phyloP scores from a whole-genome alignment of 495 filamentous ascomycete species.

The Penicillium paradoxum region DNA sequence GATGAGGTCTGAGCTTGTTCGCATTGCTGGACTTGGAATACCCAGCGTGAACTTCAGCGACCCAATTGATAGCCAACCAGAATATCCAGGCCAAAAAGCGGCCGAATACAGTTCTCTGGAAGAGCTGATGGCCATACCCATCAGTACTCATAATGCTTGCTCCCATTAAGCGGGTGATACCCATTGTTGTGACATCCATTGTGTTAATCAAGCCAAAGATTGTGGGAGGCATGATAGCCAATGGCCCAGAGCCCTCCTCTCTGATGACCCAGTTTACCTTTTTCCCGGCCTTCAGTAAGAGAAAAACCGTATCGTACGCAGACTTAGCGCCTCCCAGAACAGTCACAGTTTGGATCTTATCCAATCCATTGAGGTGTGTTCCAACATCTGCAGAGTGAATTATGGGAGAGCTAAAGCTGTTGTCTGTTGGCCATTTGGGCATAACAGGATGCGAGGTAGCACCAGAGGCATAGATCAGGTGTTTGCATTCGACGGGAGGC shows the following conservation, averaged over 20 bases:
- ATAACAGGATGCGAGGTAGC: neutral
- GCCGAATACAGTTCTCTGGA: slow-evolving; percentile 1
- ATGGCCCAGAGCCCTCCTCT: slow-evolving; percentile 55
- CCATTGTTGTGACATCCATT: slow-evolving; percentile 3
- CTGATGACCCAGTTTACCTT: slow-evolving; percentile 65
- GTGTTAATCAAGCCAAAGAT: slow-evolving; percentile 1
- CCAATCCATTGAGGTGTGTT: neutral
- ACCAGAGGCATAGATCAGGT: neutral
- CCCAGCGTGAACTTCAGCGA: no score
- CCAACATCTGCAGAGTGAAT: neutral
- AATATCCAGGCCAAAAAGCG: no score
- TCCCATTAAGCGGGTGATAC: neutral
- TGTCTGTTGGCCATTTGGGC: neutral
- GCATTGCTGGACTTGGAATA: no score
- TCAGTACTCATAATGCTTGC: slow-evolving; percentile 17
- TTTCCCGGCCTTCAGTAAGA: slow-evolving; percentile 30
- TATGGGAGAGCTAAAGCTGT: neutral
- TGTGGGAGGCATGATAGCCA: slow-evolving; percentile 14
- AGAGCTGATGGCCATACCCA: slow-evolving; percentile 8
- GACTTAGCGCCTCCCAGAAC: slow-evolving; percentile 26
- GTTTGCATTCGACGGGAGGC: neutral
- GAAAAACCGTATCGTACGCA: slow-evolving; percentile 22
- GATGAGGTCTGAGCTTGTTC: neutral
- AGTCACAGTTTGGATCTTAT: slow-evolving; percentile 8
- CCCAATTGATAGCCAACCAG: no score